Conservation (phyloP, 176 grass and related monocot species). For the Oryza officinalis region DNA sequence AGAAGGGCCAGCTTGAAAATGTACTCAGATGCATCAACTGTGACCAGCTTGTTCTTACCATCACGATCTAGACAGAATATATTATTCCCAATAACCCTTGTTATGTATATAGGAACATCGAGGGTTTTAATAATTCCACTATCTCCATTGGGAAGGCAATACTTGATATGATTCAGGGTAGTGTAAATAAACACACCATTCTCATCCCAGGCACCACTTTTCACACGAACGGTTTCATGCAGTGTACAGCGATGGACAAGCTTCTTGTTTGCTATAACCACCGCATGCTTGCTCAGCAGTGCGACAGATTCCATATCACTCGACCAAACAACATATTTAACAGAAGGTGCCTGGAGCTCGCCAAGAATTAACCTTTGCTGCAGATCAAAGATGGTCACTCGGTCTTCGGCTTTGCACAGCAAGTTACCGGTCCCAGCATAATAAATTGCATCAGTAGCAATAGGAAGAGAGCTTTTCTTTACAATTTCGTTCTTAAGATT, state of each 20-base stretch:
- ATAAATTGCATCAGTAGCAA: slow-evolving; percentile 85
- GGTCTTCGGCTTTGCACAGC: slow-evolving; percentile 85
- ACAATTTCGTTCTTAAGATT: slow-evolving; percentile 94
- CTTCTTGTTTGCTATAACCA: slow-evolving; percentile 72
- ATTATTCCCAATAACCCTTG: slow-evolving; percentile 58
- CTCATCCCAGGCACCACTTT: slow-evolving; percentile 92
- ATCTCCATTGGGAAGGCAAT: slow-evolving; percentile 81
- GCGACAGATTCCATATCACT: slow-evolving; percentile 80
- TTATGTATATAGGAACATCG: slow-evolving; percentile 80
- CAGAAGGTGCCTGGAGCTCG: slow-evolving; percentile 76
- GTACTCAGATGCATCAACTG: slow-evolving; percentile 81
- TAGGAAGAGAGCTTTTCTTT: slow-evolving; percentile 82
- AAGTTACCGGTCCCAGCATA: slow-evolving; percentile 93
- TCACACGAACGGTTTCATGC: slow-evolving; percentile 73
- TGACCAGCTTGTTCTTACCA: slow-evolving; percentile 64
- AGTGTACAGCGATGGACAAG: slow-evolving; percentile 71
- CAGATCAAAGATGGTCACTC: slow-evolving; percentile 84
- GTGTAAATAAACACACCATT: slow-evolving; percentile 79
- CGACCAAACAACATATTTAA: slow-evolving; percentile 86
- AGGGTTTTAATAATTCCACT: slow-evolving; percentile 77
- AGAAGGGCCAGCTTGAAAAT: slow-evolving; percentile 81
- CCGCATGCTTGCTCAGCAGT: slow-evolving; percentile 71
- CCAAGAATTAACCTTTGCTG: slow-evolving; percentile 87
- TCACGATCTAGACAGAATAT: slow-evolving; percentile 77
- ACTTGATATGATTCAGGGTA: slow-evolving; percentile 84